Percentiles rank a stretch among this genome's conserved stretches.
phyloP scores from a whole-genome alignment of 495 filamentous ascomycete species.

The Daldinia loculata region DNA sequence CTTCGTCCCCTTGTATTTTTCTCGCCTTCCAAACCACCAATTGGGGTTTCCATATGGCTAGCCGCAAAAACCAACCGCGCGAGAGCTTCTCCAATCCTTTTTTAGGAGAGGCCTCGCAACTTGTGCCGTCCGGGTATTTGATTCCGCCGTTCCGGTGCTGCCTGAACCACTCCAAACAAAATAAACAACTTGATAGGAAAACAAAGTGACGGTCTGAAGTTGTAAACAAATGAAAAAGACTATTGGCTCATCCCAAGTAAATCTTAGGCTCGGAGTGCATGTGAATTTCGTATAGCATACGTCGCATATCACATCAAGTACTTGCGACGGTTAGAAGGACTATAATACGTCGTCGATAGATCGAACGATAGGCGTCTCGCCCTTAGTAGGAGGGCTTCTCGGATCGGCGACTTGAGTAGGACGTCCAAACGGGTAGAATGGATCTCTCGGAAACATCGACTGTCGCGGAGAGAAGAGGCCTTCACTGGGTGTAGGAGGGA shows the following conservation, averaged over 20 bases:
- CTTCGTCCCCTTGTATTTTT: constrained; percentile 14
- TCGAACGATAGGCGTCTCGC: constrained; percentile 71
- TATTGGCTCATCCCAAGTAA: constrained; percentile 15
- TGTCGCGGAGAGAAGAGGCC: constrained; percentile 60
- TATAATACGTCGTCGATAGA: constrained; percentile 68
- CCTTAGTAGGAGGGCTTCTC: constrained; percentile 68
- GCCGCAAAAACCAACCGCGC: constrained; percentile 27
- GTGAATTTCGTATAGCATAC: constrained; percentile 25
- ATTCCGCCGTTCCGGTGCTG: constrained; percentile 37
- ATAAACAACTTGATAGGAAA: constrained; percentile 26
- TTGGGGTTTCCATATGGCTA: constrained; percentile 14
- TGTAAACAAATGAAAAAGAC: constrained; percentile 26
- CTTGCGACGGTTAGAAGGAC: constrained; percentile 9
- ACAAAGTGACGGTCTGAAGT: constrained; percentile 28
- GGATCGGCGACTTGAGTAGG: constrained; percentile 63
- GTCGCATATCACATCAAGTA: constrained; percentile 22
- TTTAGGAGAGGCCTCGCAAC: constrained; percentile 24
- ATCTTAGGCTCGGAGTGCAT: constrained; percentile 2
- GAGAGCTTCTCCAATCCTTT: constrained; percentile 21
- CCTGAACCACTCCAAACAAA: constrained; percentile 26
- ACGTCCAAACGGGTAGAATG: constrained; percentile 56
- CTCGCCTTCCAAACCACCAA: constrained; percentile 18
- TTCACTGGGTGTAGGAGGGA: constrained; percentile 55
- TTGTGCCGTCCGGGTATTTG: constrained; percentile 45
- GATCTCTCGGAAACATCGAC: constrained; percentile 60